Evolutionary conservation across 352 stramenopile species (phyloP), one percentile per base, ranked within the genome.

Genomic region (Halophytophthora polymorphica): DNA sequence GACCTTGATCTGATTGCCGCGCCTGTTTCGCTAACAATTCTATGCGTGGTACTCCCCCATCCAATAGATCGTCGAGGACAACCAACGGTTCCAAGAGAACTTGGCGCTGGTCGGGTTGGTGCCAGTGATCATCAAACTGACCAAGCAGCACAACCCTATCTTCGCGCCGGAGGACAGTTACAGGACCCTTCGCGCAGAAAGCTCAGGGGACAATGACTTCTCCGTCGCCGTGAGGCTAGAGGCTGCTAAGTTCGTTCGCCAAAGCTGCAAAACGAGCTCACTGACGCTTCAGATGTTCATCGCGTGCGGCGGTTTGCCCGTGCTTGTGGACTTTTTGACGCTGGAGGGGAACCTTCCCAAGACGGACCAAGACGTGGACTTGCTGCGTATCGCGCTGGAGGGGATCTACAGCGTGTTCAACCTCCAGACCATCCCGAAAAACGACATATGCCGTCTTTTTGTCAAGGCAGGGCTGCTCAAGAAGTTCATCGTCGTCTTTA

Each of bases 381-480:
- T 91, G 5, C 58, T 92, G 50, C 74, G 84, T 13, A 95, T 97
- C 38, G 89, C 86, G 5, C 56, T 98, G 45, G 84, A 97, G 50
- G 90, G 91, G 38, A 95, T 97, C 40, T 75, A 90, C 46, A 88
- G 86, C 46, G 86, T 97, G 4, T 98, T 97, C 55, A 75, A 81
- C 7, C 75, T 97, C 2, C 90, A 96, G 57, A 94, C 88, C 1
- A 96, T 96, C 40, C 85, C 84, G 2, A 96, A 96, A 49, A 95
- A 96, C 58, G 91, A 98, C 47, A 97, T 97, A 56, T 98, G 90
- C 54, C 82, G 90, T 11, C 75, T 98, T n/a, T 97, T 98, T 59
- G 86, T 97, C 5, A 97, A 97, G 56, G 81, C 93, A 0, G 90
- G 90, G 0, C 58, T 98, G 10, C 66, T 98, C 7, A 77, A 78